Conservation (phyloP, 2,329 filamentous ascomycete genomes). For the Penicillium glabrum region DNA sequence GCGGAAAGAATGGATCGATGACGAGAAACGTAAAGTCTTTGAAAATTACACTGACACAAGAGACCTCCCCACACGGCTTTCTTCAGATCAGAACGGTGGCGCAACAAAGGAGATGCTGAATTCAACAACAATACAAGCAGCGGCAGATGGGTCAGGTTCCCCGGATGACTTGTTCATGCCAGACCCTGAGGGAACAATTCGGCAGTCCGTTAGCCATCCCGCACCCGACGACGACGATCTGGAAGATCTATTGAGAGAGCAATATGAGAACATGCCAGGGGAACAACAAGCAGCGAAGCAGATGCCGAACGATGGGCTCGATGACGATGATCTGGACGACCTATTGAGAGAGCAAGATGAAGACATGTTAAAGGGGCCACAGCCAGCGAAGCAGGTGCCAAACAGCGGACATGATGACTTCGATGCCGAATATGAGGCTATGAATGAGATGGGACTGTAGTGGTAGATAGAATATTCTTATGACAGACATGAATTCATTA, state of each 20-base stretch:
- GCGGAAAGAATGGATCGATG: constrained; percentile 80
- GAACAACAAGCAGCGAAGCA: constrained; percentile 1
- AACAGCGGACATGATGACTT: constrained; percentile 38
- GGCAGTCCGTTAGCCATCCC: constrained; percentile 11
- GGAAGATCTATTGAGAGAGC: constrained; percentile 56
- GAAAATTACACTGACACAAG: neutral
- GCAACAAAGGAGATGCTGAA: neutral
- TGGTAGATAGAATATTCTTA: neutral
- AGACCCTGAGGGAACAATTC: constrained; percentile 13
- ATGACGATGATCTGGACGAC: constrained; percentile 21
- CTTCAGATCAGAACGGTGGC: constrained; percentile 1
- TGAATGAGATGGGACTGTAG: constrained; percentile 47
- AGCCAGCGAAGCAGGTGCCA: neutral
- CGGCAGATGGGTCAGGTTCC: neutral
- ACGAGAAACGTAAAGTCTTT: constrained; percentile 48
- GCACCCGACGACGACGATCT: constrained; percentile 49
- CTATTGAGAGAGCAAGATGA: constrained; percentile 27
- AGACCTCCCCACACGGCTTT: constrained; percentile 3
- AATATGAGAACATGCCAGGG: constrained; percentile 25
- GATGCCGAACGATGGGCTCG: neutral
- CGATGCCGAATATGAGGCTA: constrained; percentile 66
- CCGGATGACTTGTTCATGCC: constrained; percentile 32
- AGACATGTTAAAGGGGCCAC: constrained; percentile 5
- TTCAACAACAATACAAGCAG: neutral
- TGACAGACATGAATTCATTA: constrained; percentile 5